Evolutionary conservation across 345 rosid species (phyloP).

Genomic region (Conringia planisiliqua): DNA sequence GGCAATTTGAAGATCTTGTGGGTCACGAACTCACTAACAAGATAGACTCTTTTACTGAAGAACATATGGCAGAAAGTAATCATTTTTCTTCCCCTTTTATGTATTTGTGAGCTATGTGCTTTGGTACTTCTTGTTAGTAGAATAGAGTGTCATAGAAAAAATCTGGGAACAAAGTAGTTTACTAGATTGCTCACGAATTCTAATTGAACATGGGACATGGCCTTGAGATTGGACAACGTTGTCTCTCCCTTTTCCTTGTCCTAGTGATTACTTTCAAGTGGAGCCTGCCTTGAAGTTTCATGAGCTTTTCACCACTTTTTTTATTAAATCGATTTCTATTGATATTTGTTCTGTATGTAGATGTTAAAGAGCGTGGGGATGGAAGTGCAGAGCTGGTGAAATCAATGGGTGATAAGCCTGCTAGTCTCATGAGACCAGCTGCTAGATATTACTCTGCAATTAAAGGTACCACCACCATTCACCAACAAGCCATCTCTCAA

Average conservation of each 20-base stretch:
- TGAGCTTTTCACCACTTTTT: background rate
- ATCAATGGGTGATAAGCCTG: slow-evolving; percentile 56
- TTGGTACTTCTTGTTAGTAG: background rate
- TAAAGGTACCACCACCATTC: slow-evolving; percentile 48
- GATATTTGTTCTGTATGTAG: background rate
- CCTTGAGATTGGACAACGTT: background rate
- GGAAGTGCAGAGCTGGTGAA: slow-evolving; percentile 47
- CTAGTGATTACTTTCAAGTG: background rate
- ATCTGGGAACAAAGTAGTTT: background rate
- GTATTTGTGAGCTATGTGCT: background rate
- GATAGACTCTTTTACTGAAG: slow-evolving; percentile 1
- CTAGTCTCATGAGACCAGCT: slow-evolving; percentile 73
- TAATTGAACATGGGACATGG: background rate
- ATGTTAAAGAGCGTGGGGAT: slow-evolving; percentile 24
- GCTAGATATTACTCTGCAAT: slow-evolving; percentile 51
- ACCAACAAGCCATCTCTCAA: background rate
- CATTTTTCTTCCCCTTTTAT: background rate
- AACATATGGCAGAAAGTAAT: slow-evolving; percentile 33
- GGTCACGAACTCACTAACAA: background rate
- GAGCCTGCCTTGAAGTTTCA: background rate
- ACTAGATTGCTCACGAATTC: background rate
- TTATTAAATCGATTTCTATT: background rate
- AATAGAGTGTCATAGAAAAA: background rate
- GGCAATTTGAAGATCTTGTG: slow-evolving; percentile 17
- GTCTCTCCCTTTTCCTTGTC: background rate